Evolutionary conservation across 2,329 filamentous ascomycete genomes (phyloP).

Genomic region (Cladosporium cucumerinum): DNA sequence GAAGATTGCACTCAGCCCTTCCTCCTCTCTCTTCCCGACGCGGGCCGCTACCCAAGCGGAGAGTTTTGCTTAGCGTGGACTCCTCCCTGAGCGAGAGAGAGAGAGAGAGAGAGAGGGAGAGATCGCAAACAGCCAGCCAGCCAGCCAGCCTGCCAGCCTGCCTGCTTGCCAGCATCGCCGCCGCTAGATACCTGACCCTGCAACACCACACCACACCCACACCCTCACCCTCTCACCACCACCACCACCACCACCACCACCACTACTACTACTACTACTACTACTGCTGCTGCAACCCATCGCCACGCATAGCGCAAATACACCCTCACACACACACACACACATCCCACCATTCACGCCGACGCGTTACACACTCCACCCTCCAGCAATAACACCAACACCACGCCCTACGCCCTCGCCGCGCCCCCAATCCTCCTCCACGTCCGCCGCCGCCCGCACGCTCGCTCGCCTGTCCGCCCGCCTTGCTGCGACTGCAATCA

Average conservation of each 20-base stretch:
- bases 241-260: background rate
- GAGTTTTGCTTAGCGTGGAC: constrained; percentile 9
- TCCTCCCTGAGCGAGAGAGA: background rate
- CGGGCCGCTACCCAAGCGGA: background rate
- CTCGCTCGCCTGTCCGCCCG: background rate
- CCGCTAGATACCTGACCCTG: background rate
- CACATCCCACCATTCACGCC: background rate
- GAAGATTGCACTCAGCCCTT: constrained; percentile 2
- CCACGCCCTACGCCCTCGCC: background rate
- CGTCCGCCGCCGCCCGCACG: background rate
- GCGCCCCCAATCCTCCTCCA: background rate
- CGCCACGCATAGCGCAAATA: background rate
- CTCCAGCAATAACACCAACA: background rate
- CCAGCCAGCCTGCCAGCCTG: background rate
- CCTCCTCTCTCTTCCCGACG: background rate
- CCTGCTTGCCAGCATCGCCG: background rate
- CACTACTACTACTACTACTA: background rate
- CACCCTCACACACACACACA: background rate
- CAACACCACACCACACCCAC: background rate
- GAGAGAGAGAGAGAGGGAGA: background rate
- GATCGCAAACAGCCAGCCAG: background rate
- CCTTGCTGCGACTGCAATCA: constrained; percentile 6
- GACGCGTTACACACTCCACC: background rate
- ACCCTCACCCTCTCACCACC: background rate
- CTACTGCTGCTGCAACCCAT: background rate